Base-by-base conservation (phyloP, 176 grass and related monocot species). In the Cenchrus fungigraminus region DNA sequence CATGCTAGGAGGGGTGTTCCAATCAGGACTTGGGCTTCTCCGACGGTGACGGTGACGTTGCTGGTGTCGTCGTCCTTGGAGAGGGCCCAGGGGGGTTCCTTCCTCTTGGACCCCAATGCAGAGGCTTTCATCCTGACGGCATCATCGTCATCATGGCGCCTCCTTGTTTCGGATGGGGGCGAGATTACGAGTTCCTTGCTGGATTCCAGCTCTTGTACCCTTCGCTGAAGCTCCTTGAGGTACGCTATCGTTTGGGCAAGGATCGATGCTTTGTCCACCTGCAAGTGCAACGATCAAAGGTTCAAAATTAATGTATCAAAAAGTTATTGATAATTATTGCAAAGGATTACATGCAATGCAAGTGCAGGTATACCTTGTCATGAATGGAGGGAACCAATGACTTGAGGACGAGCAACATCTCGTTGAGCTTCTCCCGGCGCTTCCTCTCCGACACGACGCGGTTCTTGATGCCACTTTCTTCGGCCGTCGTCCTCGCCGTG, bases 221-320 rank as follows among this genome's bases (percentile, higher is more conserved):
- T 91, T 80, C 52, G 82, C 66, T 92, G 81, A 8, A 98, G 89
- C 84, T 98, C 86, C 77, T 86, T 95, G 1, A 98, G 53, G 46
- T 98, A 98, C 0, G 86, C 91, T 73, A 98, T 95, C 32, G 96
- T 88, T 44, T 94, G 81, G 3, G 85, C 89, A 37, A 98, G 91
- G 45, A 95, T 92, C 9, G 97, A 94, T 64, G 89, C 91, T 85
- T 95, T 95, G 84, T 98, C 91, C 42, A 91, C 86, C 96, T 98
- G 22, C 22, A 25, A 25, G 22, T 25, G 71, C 61, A 64, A 47
- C 31, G 22, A 25, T 25, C 22, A 25, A 25, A 25, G 22, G 22
- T 25, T 25, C 22, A 25, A 25, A 25, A 25, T 25, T 25, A 25
- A 25, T 25, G 22, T 25, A 25, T 25, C 10, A 50, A 50, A 57